Base-by-base conservation (phyloP, 169 alveolate species). In the Cyclospora cayetanensis region DNA sequence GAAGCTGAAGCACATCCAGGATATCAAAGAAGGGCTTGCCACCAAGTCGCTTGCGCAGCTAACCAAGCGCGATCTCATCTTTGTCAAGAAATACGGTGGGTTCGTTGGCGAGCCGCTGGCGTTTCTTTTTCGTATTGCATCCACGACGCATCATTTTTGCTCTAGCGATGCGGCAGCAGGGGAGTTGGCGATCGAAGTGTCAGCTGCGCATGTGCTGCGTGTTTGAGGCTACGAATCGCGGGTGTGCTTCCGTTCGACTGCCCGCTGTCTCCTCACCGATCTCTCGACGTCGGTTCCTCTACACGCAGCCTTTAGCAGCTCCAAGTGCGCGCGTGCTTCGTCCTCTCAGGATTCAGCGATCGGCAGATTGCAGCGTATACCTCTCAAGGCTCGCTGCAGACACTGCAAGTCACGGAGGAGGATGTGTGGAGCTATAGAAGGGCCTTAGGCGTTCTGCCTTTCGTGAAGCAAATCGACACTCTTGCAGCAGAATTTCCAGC, bases 401-500 rank as follows among this genome's bases (percentile, higher is more conserved):
- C 77, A 2, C 27, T 18, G 42, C 11, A 41, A 53, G 5, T 66
- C 46, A 91, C 94, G 4, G 97, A 96, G 93, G 93, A 88, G 52
- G 95, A 70, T 77, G 97, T 96, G 25, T 92, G 97, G 84, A 83
- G 72, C 39, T 89, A 86, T 82, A 88, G 98, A 29, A 91, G 88
- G 89, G 43, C 74, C 12, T 72, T 93, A 52, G 94, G 94, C 4
- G 93, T 96, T 22, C 82, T 84, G 42, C 98, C 98, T 3, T 92
- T 77, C 39, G 94, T 95, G 50, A 96, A 96, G 93, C 97, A 96
- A 80, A 96, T 97, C 79, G 98, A 97, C 90, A 97, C 98, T 1
- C 63, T 96, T 60, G 97, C 98, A 12, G 98, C 98, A 11, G 98
- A 97, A 88, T 96, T 95, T 82, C 98, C 98, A 2, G 97, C 97